A percentile compares a stretch with the other conserved stretches of the same genome.
Conservation (phyloP, 2,329 filamentous ascomycete species). For the Colletotrichum destructivum region DNA sequence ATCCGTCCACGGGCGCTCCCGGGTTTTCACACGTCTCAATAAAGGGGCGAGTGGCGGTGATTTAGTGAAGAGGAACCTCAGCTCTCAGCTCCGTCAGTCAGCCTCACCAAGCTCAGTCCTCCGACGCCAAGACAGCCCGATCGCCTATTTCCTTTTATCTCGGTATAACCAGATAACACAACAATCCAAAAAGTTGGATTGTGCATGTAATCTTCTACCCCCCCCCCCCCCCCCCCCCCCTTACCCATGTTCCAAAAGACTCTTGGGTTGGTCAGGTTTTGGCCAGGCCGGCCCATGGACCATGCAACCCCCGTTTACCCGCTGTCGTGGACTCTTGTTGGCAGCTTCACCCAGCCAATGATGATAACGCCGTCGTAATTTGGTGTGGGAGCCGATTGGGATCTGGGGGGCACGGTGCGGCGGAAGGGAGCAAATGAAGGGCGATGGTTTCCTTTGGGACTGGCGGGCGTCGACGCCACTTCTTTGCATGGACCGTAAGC, state of each 20-base stretch:
- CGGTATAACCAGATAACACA: background rate
- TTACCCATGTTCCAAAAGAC: too few relatives aligned
- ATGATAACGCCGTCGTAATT: background rate
- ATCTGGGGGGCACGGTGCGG: background rate
- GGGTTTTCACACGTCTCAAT: too few relatives aligned
- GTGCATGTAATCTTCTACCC: too few relatives aligned
- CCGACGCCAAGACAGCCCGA: background rate
- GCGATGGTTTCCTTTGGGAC: background rate
- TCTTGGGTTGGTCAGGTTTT: too few relatives aligned
- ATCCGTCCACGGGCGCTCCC: too few relatives aligned
- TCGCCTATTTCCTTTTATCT: background rate
- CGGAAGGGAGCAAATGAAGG: background rate
- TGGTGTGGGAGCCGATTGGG: conserved; percentile 8
- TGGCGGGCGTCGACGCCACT: background rate
- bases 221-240: too few relatives aligned
- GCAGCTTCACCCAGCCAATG: background rate
- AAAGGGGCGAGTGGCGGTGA: too few relatives aligned
- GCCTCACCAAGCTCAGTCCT: background rate
- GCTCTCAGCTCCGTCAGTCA: background rate
- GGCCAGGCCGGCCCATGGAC: background rate
- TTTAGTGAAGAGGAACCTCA: background rate
- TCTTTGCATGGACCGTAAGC: background rate
- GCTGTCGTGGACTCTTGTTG: background rate
- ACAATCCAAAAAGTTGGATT: background rate
- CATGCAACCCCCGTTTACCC: too few relatives aligned